Evolutionary conservation across 108 stramenopile genomes (phyloP).

Genomic region (Schizochytrium sp.): DNA sequence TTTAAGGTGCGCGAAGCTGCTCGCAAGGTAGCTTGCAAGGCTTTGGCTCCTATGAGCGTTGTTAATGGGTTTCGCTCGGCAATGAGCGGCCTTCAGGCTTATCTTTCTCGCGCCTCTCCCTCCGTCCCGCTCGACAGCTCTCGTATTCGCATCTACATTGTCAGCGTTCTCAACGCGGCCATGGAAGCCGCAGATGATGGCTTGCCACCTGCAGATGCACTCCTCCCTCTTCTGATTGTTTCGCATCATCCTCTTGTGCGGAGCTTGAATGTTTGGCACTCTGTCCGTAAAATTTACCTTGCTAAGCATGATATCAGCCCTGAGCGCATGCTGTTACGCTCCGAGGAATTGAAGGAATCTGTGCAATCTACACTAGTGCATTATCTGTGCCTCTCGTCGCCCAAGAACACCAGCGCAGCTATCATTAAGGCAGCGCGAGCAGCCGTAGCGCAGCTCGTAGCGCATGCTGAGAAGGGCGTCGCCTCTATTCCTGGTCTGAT

Average conservation of each 20-base stretch:
- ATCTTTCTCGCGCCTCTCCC: not conserved
- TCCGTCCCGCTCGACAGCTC: constrained; percentile 11
- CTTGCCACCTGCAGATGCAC: not conserved
- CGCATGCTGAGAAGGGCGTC: not conserved
- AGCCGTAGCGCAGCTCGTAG: constrained; percentile 25
- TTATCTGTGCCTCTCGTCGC: constrained; percentile 2
- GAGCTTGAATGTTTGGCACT: constrained; percentile 6
- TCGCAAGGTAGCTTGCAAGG: not conserved
- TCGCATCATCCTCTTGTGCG: constrained; percentile 2
- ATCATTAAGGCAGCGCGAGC: not conserved
- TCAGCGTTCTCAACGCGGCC: not conserved
- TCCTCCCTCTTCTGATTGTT: not conserved
- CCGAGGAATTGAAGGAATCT: not conserved
- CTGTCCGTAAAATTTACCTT: not conserved
- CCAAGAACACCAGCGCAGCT: not conserved
- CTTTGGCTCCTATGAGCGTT: not conserved
- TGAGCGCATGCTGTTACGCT: not conserved
- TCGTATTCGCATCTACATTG: not conserved
- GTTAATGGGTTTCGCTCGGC: not conserved
- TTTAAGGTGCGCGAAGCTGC: constrained; percentile 9
- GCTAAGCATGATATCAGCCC: not conserved
- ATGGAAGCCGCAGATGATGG: not conserved
- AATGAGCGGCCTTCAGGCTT: not conserved
- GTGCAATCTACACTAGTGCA: constrained; percentile 3
- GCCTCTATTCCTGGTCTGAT: constrained; percentile 33